Evolutionary conservation across 257 asterid genomes (phyloP), one percentile per base, ranked within the genome.

Genomic region (Petrea volubilis): DNA sequence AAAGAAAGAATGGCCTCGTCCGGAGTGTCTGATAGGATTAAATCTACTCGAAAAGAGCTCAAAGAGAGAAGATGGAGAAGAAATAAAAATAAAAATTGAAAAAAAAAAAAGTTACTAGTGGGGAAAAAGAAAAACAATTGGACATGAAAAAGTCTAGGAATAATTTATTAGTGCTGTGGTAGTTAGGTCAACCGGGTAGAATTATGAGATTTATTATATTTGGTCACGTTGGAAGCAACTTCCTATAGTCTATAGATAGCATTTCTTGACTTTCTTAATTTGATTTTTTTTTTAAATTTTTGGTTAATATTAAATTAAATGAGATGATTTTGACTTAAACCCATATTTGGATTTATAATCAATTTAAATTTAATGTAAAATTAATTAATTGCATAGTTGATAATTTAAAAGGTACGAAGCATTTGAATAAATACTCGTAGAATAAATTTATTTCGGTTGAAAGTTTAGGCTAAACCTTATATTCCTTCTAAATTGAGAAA

Each of bases 181-280:
- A 70, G 80, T 74, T 67, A 52, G 70, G 80, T 70, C 59, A 6
- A 78, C 67, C 38, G 77, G 66, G 77, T 64, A 33, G 74, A 78
- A 68, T 73, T 56, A 74, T 74, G 56, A 70, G 60, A 47, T 47
- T 60, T 68, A 71, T 68, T 59, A 38, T 74, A 68, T 51, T 68
- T 51, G 55, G 60, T 57, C 68, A 74, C n/a, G 62, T 73, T 55
- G 14, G 52, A 73, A 29, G 76, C 64, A 44, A 44, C 63, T 44
- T 41, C 74, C 77, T 56, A 28, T 17, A 64, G 23, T 70, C 77
- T 56, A 28, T 17, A 64, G 23, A 59, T 34, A 43, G 63, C 68
- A 27, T 55, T 70, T 69, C 63, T 24, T 68, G 70, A 73, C 76
- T 43, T 17, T 52, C 46, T 28, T 17, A 14, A 64, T 64, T 64